Evolutionary conservation across 305 asterid species (phyloP).

Genomic region (Fraxinus baroniana): DNA sequence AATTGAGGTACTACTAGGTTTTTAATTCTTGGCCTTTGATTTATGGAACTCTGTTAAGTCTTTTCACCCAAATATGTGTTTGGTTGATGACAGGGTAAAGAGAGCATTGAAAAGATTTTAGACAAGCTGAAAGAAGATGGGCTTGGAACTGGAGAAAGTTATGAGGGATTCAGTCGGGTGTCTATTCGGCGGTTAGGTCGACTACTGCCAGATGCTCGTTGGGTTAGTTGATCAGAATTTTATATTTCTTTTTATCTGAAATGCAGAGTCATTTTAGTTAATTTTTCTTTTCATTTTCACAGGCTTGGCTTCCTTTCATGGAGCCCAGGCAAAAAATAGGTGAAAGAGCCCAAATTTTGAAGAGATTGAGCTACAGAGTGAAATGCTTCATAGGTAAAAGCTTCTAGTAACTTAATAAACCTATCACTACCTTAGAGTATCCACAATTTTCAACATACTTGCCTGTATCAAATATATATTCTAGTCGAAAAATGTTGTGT

Average conservation of each 20-base stretch:
- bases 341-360: constrained; percentile 41
- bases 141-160: constrained; percentile 48
- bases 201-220: constrained; percentile 79
- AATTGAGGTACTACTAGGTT: constrained; percentile 38
- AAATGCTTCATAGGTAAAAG: constrained; percentile 75
- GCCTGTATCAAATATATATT: background rate
- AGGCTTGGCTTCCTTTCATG: constrained; percentile 88
- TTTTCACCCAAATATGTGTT: constrained; percentile 14
- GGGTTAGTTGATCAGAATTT: constrained; percentile 49
- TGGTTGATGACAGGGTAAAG: constrained; percentile 60
- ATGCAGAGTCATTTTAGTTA: background rate
- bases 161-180: constrained; percentile 57
- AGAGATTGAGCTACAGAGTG: constrained; percentile 58
- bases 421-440: background rate
- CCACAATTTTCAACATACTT: background rate
- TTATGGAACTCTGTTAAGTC: background rate
- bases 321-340: constrained; percentile 55
- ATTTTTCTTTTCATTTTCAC: constrained; percentile 23
- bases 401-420: constrained; percentile 9
- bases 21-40: constrained; percentile 14
- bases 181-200: constrained; percentile 81
- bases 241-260: constrained; percentile 18
- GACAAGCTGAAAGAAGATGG: constrained; percentile 43
- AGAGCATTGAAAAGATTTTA: constrained; percentile 50
- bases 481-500: constrained; percentile 24